Evolutionary conservation across 331 rosid genomes (phyloP).

Genomic region (Malus hybrid): DNA sequence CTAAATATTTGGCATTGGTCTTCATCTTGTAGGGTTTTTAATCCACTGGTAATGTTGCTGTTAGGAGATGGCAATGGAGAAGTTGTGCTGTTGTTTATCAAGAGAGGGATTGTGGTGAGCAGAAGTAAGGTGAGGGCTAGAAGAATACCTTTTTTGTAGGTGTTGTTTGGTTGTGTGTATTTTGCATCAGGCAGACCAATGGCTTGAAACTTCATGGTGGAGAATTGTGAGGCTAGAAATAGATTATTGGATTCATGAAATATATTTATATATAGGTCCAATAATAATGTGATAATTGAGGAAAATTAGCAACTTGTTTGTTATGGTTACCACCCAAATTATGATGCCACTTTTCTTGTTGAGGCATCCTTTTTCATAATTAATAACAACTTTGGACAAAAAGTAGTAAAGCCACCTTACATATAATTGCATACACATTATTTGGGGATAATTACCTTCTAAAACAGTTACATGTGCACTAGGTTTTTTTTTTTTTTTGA

Average conservation of each 20-base stretch:
- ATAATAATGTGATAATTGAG: neutral
- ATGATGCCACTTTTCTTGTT: constrained; percentile 1
- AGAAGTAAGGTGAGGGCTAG: constrained; percentile 40
- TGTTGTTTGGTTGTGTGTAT: constrained; percentile 24
- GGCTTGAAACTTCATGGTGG: constrained; percentile 49
- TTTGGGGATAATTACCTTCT: neutral
- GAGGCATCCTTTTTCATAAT: constrained; percentile 23
- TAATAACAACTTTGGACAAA: neutral
- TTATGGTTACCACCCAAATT: constrained; percentile 16
- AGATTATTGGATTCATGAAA: constrained; percentile 3
- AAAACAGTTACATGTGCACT: neutral
- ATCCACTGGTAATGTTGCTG: constrained; percentile 7
- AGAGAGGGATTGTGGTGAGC: constrained; percentile 44
- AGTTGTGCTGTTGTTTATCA: constrained; percentile 27
- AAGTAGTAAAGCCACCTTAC: neutral
- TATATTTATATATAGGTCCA: constrained; percentile 4
- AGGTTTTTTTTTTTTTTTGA: no score
- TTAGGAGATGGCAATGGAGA: constrained; percentile 24
- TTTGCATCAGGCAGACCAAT: constrained; percentile 36
- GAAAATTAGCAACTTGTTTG: neutral
- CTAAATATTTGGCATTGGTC: constrained; percentile 45
- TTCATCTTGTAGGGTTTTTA: constrained; percentile 16
- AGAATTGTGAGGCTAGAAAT: constrained; percentile 11
- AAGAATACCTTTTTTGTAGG: constrained; percentile 29
- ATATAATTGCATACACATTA: neutral